A percentile compares a stretch with the other conserved stretches of the same genome.
These are phyloP conservation scores for Panus rudis DNA, from an alignment of 768 basidiomycete genomes.

Conservation along the genomic window DNA sequence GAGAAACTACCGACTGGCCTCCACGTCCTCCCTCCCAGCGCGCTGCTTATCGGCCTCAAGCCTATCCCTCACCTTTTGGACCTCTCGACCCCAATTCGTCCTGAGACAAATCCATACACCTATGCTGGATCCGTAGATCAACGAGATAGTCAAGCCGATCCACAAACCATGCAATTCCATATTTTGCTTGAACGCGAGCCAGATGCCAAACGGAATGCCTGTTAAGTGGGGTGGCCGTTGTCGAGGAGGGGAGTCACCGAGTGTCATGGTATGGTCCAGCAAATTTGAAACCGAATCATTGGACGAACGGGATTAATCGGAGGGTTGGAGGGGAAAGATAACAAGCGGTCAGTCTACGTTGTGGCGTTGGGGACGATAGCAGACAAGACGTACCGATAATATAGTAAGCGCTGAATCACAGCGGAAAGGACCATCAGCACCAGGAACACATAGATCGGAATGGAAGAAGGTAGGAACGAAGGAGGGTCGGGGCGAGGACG, in stretches of 20 bases:
- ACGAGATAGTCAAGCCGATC: slow-evolving; percentile 70
- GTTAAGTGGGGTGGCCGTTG: too few species aligned
- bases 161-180: slow-evolving; percentile 72
- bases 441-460: too few species aligned
- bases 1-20: slow-evolving; percentile 1
- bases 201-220: slow-evolving; percentile 79
- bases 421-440: too few species aligned
- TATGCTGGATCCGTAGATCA: slow-evolving; percentile 48
- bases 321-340: background rate
- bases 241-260: slow-evolving; percentile 2
- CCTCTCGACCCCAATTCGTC: slow-evolving; percentile 68
- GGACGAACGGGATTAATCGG: too few species aligned
- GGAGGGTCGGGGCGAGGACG: background rate
- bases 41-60: slow-evolving; percentile 38
- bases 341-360: background rate
- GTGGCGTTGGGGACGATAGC: background rate
- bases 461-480: slow-evolving; percentile 2
- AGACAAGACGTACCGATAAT: slow-evolving; percentile 50
- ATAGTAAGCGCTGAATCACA: slow-evolving; percentile 58
- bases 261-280: background rate
- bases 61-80: slow-evolving; percentile 50
- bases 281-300: too few species aligned
- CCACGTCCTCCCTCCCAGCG: slow-evolving; percentile 7
- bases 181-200: slow-evolving; percentile 56
- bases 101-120: slow-evolving; percentile 47